Conservation (phyloP, 345 rosid species). For the Pugionium dolabratum region DNA sequence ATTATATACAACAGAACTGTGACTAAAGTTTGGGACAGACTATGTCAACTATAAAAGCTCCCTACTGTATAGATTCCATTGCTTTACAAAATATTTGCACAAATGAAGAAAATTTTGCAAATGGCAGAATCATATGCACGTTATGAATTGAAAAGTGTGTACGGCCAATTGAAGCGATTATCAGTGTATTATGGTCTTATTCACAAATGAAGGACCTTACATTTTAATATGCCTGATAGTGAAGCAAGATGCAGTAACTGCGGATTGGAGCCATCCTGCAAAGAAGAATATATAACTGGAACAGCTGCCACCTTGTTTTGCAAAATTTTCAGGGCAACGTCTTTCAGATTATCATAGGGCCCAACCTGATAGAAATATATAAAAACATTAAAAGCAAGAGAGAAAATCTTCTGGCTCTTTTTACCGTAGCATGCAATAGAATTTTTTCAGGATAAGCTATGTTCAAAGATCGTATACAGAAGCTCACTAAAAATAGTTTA, state of each 20-base stretch:
- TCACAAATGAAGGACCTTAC: conserved; percentile 49
- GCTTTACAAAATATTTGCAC: conserved; percentile 17
- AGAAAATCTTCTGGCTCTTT: conserved; percentile 12
- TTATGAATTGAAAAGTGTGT: conserved; percentile 6
- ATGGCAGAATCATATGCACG: conserved; percentile 19
- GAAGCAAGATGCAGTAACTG: conserved; percentile 93
- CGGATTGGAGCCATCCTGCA: conserved; percentile 65
- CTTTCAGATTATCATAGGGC: conserved; percentile 82
- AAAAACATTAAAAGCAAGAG: conserved; percentile 23
- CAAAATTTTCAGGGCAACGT: conserved; percentile 79
- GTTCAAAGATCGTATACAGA: conserved; percentile 5
- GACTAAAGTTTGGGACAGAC: conserved; percentile 8
- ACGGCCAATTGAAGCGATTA: neutral
- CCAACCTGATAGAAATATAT: conserved; percentile 68
- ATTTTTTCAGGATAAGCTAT: conserved; percentile 11
- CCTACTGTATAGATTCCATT: neutral
- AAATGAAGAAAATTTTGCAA: neutral
- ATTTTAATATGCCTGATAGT: conserved; percentile 83
- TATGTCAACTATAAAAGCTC: conserved; percentile 9
- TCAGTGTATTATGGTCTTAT: conserved; percentile 22
- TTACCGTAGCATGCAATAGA: conserved; percentile 21
- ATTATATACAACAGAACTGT: neutral
- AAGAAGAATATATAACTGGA: conserved; percentile 66
- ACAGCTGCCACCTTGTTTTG: conserved; percentile 72
- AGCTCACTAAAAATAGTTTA: conserved; percentile 4